Conservation (phyloP, 331 rosid species). For the Malus hybrid region DNA sequence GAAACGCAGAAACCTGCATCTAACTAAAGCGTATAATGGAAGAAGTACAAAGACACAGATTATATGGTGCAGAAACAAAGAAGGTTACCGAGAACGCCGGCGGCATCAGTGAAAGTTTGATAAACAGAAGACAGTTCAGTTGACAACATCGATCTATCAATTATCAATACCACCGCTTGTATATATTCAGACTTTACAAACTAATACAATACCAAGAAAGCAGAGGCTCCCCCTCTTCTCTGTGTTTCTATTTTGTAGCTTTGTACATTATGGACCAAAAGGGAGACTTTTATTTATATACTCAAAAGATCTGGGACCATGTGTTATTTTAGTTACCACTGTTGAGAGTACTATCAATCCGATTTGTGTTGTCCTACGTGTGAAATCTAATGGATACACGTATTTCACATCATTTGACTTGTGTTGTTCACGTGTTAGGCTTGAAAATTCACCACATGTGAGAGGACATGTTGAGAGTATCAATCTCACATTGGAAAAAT, state of each 20-base stretch:
- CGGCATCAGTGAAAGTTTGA: constrained; percentile 41
- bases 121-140: constrained; percentile 18
- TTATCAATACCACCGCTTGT: neutral
- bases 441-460: no score
- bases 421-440: no score
- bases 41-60: neutral
- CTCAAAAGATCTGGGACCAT: neutral
- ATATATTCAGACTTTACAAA: neutral
- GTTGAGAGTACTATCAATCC: no score
- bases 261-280: neutral
- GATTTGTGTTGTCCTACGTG: no score
- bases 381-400: no score
- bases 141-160: constrained; percentile 6
- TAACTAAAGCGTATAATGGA: neutral
- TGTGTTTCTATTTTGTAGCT: neutral
- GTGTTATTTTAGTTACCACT: neutral
- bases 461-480: no score
- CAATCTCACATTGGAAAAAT: no score
- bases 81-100: constrained; percentile 72
- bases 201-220: neutral
- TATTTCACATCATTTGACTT: no score
- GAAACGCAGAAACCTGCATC: neutral
- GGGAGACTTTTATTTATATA: neutral
- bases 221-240: neutral
- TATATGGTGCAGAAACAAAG: neutral